Evolutionary conservation across 495 filamentous ascomycete species (phyloP).

Genomic region (Aspergillus olivimuriae): DNA sequence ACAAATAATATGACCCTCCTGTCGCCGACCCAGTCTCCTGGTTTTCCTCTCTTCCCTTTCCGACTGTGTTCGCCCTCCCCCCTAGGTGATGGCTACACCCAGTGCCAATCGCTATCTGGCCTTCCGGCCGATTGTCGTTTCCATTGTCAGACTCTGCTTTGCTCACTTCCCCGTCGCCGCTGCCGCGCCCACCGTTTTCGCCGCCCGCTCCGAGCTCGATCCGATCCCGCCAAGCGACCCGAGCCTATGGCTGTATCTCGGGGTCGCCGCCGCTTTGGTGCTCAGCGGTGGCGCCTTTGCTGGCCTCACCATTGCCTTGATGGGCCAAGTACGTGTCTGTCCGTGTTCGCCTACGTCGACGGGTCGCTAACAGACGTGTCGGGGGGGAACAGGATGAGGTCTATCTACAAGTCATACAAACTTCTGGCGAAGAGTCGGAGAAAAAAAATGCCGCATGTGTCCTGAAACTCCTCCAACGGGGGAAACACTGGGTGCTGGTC

Average conservation of each 20-base stretch:
- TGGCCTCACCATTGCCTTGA: constrained; percentile 85
- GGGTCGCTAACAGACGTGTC: neutral
- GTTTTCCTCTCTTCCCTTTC: constrained; percentile 1
- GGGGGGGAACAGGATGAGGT: constrained; percentile 74
- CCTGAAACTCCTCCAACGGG: constrained; percentile 69
- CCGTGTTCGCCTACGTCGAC: neutral
- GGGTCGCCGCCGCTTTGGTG: constrained; percentile 65
- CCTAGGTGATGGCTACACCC: constrained; percentile 27
- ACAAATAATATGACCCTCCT: constrained; percentile 8
- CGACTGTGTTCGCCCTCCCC: no score
- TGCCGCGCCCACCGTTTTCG: constrained; percentile 32
- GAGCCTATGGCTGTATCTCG: constrained; percentile 64
- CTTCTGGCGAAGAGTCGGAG: constrained; percentile 75
- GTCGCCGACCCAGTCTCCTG: constrained; percentile 1
- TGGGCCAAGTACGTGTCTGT: constrained; percentile 38
- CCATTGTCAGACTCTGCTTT: constrained; percentile 42
- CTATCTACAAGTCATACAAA: constrained; percentile 88
- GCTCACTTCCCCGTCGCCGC: constrained; percentile 38
- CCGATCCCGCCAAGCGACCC: constrained; percentile 45
- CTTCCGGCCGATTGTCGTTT: constrained; percentile 37
- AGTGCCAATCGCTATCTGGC: constrained; percentile 27
- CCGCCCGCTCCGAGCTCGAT: constrained; percentile 19
- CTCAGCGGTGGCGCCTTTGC: constrained; percentile 91
- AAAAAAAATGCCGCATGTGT: constrained; percentile 78
- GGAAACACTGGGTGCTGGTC: constrained; percentile 99